Percentiles rank a stretch among this genome's conserved stretches.
These are phyloP conservation scores for Wickerhamiella qilinensis DNA, from an alignment of 805 yeast genomes.

Conservation along the genomic window DNA sequence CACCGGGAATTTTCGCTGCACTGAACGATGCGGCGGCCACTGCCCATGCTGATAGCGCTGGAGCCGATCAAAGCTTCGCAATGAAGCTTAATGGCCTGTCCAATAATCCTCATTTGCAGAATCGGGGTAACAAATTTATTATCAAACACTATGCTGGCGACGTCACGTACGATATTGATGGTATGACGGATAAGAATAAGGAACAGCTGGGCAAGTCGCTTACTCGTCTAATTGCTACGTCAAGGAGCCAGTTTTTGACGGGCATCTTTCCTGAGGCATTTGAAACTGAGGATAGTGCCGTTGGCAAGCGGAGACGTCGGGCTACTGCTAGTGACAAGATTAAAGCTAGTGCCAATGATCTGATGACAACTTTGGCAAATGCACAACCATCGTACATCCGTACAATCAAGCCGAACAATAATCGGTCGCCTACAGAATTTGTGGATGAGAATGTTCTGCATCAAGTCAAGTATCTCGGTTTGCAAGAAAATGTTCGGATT, in stretches of 20 bases:
- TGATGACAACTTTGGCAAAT: slow-evolving; percentile 76
- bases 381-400: slow-evolving; percentile 94
- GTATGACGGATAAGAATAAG: slow-evolving; percentile 94
- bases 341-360: slow-evolving; percentile 73
- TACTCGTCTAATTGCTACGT: slow-evolving; percentile 58
- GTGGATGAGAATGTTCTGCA: slow-evolving; percentile 82
- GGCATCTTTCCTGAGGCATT: slow-evolving; percentile 48
- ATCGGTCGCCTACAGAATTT: slow-evolving; percentile 77
- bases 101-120: slow-evolving; percentile 72
- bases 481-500: slow-evolving; percentile 91
- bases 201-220: slow-evolving; percentile 84
- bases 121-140: slow-evolving; percentile 72
- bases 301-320: slow-evolving; percentile 47
- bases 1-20: slow-evolving; percentile 94
- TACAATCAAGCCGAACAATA: slow-evolving; percentile 94
- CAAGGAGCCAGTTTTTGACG: slow-evolving; percentile 47
- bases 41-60: slow-evolving; percentile 92
- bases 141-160: slow-evolving; percentile 98
- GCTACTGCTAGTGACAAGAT: slow-evolving; percentile 96
- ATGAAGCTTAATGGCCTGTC: slow-evolving; percentile 79
- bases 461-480: slow-evolving; percentile 87
- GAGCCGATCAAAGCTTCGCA: slow-evolving; percentile 93
- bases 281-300: slow-evolving; percentile 37
- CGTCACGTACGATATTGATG: slow-evolving; percentile 75
- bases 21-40: slow-evolving; percentile 95